phyloP scores from a whole-genome alignment of 164 flowering plant genomes.

The Magnolia changhungtana region DNA sequence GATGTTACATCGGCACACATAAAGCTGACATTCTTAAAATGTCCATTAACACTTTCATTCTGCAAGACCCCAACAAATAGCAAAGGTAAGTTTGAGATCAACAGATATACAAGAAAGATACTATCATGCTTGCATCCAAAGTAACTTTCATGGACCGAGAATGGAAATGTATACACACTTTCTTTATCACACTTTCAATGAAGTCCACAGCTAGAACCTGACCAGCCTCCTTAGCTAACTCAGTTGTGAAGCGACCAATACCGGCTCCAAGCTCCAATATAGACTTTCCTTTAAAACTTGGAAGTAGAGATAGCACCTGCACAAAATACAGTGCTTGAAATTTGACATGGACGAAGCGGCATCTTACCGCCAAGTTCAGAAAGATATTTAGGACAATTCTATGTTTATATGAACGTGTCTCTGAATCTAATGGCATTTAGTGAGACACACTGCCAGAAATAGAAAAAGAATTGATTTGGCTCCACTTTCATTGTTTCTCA shows the following conservation, averaged over 20 bases:
- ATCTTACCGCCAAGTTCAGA: neutral
- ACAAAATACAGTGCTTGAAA: neutral
- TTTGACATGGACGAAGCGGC: neutral
- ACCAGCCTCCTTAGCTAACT: constrained; percentile 77
- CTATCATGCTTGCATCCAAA: neutral
- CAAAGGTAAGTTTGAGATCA: constrained; percentile 6
- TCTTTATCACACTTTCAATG: constrained; percentile 79
- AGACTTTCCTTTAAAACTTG: constrained; percentile 71
- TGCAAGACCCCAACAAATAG: constrained; percentile 29
- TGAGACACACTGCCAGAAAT: neutral
- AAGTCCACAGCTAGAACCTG: constrained; percentile 77
- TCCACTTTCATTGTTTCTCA: neutral
- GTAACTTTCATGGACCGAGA: neutral
- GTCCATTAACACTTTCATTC: constrained; percentile 82
- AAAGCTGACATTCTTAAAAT: constrained; percentile 71
- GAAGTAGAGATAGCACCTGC: constrained; percentile 85
- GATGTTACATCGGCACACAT: constrained; percentile 93
- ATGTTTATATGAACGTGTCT: neutral
- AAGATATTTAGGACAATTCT: neutral
- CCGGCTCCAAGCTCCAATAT: constrained; percentile 93
- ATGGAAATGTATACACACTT: constrained; percentile 37
- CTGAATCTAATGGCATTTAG: neutral
- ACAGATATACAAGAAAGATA: neutral
- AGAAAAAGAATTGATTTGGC: neutral
- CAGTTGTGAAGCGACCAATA: constrained; percentile 93